Base-by-base conservation (phyloP, 176 grass and related monocot genomes). In the Musa schizocarpa region DNA sequence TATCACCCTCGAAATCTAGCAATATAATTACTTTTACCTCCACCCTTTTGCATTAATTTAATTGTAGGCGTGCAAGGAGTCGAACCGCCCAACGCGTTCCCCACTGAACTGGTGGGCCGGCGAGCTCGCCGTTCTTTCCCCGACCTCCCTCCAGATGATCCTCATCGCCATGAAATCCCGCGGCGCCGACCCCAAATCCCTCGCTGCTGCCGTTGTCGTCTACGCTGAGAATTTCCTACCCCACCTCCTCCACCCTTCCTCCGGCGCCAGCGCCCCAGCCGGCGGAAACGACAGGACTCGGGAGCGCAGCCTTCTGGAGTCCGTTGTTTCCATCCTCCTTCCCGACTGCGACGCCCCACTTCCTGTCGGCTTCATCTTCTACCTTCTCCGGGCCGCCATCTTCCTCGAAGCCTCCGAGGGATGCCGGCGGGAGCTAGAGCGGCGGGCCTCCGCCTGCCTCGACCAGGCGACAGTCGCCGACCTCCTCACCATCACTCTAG, bases 71-170 rank as follows among this genome's bases (percentile, higher is more conserved):
- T 91, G 90, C 68, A 91, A 93, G 68, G 94, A 98, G 80, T 76
- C 48, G 21, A 58, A 81, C 52, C 91, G 91, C 25, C 79, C 88
- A 53, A 89, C 83, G 0, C 51, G 81, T 49, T 75, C 52, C 2
- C 83, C 82, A 10, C 61, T 79, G n/a, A 86, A 86, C 27, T 89
- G 94, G 90, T 93, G 94, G 94, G 13, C 78, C 2, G 10, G 75
- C 0, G 84, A 97, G 67, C 84, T 97, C 3, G 64, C 86, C 0
- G 66, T 53, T 1, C 82, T 98, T 11, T 52, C 82, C 12, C 86
- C 80, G 1, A 3, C 48, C 29, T 87, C 91, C 3, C 88, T 97
- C 80, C 79, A 82, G 26, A 88, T 69, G 85, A 82, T 91, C 13
- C 68, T 87, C 64, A 59, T 79, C 23, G 90, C 79, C 52, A 80